Conservation (phyloP, 2,329 filamentous ascomycete species). For the Fusarium luffae region DNA sequence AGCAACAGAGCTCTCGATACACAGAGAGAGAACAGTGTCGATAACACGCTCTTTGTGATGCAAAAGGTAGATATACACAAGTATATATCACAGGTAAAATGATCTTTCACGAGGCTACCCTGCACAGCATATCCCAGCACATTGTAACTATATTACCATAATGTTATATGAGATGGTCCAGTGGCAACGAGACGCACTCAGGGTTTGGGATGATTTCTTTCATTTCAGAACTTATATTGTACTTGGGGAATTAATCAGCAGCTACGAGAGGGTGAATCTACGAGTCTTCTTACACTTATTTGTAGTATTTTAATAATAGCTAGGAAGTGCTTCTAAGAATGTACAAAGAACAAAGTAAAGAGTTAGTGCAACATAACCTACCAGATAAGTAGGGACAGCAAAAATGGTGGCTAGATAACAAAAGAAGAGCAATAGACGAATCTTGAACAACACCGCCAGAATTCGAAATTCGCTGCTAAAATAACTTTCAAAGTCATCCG, state of each 20-base stretch:
- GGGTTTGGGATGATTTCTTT: too few relatives aligned
- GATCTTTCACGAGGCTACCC: neutral
- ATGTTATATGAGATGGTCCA: neutral
- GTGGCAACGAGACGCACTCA: too few relatives aligned
- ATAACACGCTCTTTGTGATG: neutral
- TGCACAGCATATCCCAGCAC: neutral
- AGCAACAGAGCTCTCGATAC: neutral
- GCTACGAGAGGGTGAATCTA: fast-evolving
- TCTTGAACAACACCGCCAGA: neutral
- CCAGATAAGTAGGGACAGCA: neutral
- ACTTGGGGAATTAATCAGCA: fast-evolving
- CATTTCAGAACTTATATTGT: neutral
- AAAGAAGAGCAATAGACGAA: neutral
- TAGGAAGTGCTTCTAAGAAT: fast-evolving
- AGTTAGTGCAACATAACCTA: neutral
- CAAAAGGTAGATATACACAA: neutral
- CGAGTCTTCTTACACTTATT: too few relatives aligned
- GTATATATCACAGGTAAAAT: neutral
- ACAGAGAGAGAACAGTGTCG: fast-evolving
- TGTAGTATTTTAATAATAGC: too few relatives aligned
- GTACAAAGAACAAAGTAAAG: neutral
- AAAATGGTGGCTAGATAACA: neutral
- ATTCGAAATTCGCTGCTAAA: neutral
- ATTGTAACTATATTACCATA: neutral
- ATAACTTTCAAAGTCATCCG: neutral